Evolutionary conservation across 2,329 filamentous ascomycete species (phyloP).

Genomic region (Aspergillus eucalypticola): DNA sequence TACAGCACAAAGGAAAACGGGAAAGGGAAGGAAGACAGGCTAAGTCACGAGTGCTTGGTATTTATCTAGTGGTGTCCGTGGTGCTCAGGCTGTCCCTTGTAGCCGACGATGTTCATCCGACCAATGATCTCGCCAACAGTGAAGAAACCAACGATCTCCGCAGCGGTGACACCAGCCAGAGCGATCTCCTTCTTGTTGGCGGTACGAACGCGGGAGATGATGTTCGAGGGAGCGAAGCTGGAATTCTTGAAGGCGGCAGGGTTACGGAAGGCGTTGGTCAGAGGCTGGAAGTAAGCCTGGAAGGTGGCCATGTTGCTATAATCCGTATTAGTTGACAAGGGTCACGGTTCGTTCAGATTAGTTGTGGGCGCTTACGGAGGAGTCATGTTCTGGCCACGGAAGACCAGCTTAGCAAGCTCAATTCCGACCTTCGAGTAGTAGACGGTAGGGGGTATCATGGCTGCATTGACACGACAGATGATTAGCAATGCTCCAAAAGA

Average conservation of each 20-base stretch:
- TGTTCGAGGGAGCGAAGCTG: conserved; percentile 55
- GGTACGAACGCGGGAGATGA: conserved; percentile 65
- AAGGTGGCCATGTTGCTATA: conserved; percentile 74
- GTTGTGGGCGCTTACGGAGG: conserved; percentile 73
- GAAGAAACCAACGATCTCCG: conserved; percentile 95
- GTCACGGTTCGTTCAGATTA: not conserved
- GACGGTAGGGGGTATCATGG: conserved; percentile 78
- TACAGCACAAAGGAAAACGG: conserved; percentile 34
- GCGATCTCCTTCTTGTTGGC: conserved; percentile 70
- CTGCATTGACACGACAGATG: conserved; percentile 50
- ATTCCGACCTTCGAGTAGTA: conserved; percentile 91
- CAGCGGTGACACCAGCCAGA: conserved; percentile 72
- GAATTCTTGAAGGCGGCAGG: conserved; percentile 62
- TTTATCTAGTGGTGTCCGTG: conserved; percentile 33
- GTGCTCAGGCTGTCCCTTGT: conserved; percentile 67
- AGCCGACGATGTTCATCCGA: conserved; percentile 91
- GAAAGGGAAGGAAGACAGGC: conserved; percentile 36
- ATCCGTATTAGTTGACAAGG: conserved; percentile 18
- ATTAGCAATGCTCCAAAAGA: conserved; percentile 25
- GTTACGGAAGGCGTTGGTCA: conserved; percentile 70
- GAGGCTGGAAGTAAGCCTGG: conserved; percentile 79
- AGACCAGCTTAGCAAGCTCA: conserved; percentile 85
- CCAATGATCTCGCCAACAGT: conserved; percentile 96
- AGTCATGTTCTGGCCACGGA: conserved; percentile 84
- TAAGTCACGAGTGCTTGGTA: conserved; percentile 28